Conservation (phyloP, 2,329 filamentous ascomycete species). For the Epichloe glyceriae region DNA sequence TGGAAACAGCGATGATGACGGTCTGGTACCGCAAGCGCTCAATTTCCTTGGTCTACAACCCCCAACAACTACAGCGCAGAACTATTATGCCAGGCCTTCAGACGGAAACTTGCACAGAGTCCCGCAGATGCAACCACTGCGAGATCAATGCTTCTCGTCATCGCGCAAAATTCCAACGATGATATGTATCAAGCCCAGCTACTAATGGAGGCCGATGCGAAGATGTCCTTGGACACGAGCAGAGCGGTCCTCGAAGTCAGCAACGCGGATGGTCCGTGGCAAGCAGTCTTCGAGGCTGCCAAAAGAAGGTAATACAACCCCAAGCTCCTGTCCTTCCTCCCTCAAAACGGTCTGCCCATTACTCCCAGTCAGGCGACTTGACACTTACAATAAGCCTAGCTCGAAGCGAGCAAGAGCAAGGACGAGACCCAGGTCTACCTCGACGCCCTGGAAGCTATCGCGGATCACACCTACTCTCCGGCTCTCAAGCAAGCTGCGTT, state of each 20-base stretch:
- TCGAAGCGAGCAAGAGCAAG: conserved; percentile 14
- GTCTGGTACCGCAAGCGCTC: conserved; percentile 20
- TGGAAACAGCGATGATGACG: conserved; percentile 17
- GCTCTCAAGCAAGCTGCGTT: conserved; percentile 14
- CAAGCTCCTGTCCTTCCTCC: background rate
- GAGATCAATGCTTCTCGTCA: conserved; percentile 20
- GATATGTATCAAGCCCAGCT: conserved; percentile 21
- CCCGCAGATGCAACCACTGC: conserved; percentile 20
- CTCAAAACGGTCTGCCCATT: background rate
- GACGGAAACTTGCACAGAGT: conserved; percentile 19
- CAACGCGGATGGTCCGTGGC: conserved; percentile 12
- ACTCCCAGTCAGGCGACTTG: too few species aligned
- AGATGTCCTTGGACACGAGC: conserved; percentile 24
- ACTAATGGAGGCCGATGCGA: conserved; percentile 21
- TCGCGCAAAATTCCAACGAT: conserved; percentile 21
- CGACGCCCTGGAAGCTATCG: conserved; percentile 23
- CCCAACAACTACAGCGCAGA: conserved; percentile 23
- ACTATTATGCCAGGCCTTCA: conserved; percentile 22
- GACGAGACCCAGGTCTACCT: conserved; percentile 20
- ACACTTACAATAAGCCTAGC: conserved; percentile 9
- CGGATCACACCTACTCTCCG: conserved; percentile 15
- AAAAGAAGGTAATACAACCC: conserved; percentile 16
- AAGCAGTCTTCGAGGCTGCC: conserved; percentile 13
- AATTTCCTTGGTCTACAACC: conserved; percentile 20
- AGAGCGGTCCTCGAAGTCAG: conserved; percentile 18